Evolutionary conservation across 2,329 filamentous ascomycete species (phyloP).

Genomic region (Botrytis pseudocinerea): DNA sequence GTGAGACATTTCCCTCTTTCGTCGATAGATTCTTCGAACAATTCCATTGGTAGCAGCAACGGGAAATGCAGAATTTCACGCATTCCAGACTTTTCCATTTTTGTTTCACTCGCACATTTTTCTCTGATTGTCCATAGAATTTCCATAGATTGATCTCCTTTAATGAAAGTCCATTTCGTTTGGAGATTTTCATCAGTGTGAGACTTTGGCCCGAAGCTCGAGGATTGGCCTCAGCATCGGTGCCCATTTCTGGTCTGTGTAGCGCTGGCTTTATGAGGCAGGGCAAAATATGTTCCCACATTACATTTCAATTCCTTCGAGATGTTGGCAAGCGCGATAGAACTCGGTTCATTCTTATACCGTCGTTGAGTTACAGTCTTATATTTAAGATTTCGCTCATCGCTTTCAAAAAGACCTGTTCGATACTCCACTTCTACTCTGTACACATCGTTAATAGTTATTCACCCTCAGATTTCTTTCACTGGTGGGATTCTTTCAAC

Average conservation of each 20-base stretch:
- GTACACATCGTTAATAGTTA: background rate
- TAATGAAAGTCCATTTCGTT: background rate
- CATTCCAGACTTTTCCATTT: background rate
- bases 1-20: background rate
- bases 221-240: background rate
- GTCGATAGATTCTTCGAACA: background rate
- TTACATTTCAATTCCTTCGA: constrained; percentile 9
- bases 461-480: background rate
- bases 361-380: background rate
- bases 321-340: constrained; percentile 5
- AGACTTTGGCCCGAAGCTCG: background rate
- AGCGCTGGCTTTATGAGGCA: background rate
- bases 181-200: background rate
- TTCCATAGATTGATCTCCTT: background rate
- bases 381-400: background rate
- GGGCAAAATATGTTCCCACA: background rate
- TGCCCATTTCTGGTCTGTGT: background rate
- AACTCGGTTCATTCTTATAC: background rate
- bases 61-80: background rate
- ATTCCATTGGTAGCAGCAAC: background rate
- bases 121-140: background rate
- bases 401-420: background rate
- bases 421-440: background rate
- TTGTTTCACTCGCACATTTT: background rate
- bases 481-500: background rate